phyloP scores from a whole-genome alignment of 2,329 filamentous ascomycete species.

The Fonsecaea pedrosoi region DNA sequence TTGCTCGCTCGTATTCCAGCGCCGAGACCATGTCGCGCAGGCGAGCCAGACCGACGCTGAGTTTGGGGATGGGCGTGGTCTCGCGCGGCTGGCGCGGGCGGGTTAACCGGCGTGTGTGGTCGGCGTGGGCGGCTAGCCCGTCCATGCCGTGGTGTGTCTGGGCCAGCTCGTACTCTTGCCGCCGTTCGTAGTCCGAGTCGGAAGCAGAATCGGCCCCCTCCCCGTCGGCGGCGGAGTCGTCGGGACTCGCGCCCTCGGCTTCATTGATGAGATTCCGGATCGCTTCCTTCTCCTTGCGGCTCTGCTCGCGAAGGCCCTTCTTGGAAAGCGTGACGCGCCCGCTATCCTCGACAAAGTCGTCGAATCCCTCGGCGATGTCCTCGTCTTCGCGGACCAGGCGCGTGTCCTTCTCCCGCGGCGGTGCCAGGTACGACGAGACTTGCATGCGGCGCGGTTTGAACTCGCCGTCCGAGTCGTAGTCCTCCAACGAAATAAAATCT shows the following conservation, averaged over 20 bases:
- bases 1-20: slow-evolving; percentile 31
- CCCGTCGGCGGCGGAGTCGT: slow-evolving; percentile 59
- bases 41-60: slow-evolving; percentile 34
- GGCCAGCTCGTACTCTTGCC: slow-evolving; percentile 83
- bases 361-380: slow-evolving; percentile 90
- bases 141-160: slow-evolving; percentile 90
- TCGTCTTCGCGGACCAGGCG: slow-evolving; percentile 85
- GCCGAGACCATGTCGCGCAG: slow-evolving; percentile 35
- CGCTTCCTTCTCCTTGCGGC: slow-evolving; percentile 61
- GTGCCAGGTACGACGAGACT: slow-evolving; percentile 37
- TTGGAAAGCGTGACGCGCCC: slow-evolving; percentile 78
- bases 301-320: slow-evolving; percentile 59
- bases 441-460: slow-evolving; percentile 43
- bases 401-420: slow-evolving; percentile 69
- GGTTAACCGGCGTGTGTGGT: slow-evolving; percentile 27
- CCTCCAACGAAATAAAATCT: slow-evolving; percentile 53
- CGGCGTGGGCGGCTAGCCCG: slow-evolving; percentile 53
- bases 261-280: slow-evolving; percentile 84
- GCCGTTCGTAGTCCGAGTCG: slow-evolving; percentile 68
- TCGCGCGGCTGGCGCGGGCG: slow-evolving; percentile 37
- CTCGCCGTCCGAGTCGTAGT: slow-evolving; percentile 40
- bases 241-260: slow-evolving; percentile 68
- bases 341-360: slow-evolving; percentile 82
- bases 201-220: slow-evolving; percentile 18
- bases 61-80: slow-evolving; percentile 37